A percentile compares a stretch with the other conserved stretches of the same genome.
Evolutionary conservation across 148 eudicot species (phyloP).

Genomic region (Mesembryanthemum crystallinum): DNA sequence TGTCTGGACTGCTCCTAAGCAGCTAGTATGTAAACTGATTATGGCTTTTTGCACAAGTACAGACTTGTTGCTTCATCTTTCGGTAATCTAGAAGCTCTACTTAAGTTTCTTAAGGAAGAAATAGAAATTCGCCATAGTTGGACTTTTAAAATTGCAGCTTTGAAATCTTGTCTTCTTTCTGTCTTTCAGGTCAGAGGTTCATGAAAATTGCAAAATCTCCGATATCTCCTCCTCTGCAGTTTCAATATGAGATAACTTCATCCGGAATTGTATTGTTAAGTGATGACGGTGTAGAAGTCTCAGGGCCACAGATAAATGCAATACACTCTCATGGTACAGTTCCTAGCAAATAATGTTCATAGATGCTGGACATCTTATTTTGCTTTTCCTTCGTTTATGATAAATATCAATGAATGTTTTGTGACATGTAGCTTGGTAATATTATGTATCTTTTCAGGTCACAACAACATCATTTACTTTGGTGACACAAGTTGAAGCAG

Average conservation of each 20-base stretch:
- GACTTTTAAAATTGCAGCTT: background rate
- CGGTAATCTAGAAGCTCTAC: background rate
- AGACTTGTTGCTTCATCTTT: background rate
- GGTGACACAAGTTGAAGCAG: slow-evolving; percentile 26
- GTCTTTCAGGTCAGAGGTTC: slow-evolving; percentile 61
- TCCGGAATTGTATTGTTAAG: slow-evolving; percentile 59
- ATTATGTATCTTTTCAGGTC: slow-evolving; percentile 21
- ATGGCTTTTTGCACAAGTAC: background rate
- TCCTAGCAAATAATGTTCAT: background rate
- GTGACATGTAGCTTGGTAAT: background rate
- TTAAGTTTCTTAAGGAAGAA: background rate
- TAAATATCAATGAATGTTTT: background rate
- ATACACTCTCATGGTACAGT: slow-evolving; percentile 49
- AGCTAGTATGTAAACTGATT: background rate
- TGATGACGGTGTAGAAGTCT: slow-evolving; percentile 61
- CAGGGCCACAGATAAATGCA: slow-evolving; percentile 62
- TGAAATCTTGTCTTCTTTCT: slow-evolving; percentile 2
- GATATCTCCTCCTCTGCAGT: slow-evolving; percentile 74
- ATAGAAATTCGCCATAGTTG: background rate
- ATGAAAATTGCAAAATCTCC: slow-evolving; percentile 93
- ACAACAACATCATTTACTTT: slow-evolving; percentile 26
- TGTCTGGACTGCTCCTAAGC: background rate
- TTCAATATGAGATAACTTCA: slow-evolving; percentile 56
- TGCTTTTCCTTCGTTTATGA: background rate
- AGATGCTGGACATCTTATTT: background rate